phyloP scores from a whole-genome alignment of 78 protist species.

The Dictyostelium brefeldianum region DNA sequence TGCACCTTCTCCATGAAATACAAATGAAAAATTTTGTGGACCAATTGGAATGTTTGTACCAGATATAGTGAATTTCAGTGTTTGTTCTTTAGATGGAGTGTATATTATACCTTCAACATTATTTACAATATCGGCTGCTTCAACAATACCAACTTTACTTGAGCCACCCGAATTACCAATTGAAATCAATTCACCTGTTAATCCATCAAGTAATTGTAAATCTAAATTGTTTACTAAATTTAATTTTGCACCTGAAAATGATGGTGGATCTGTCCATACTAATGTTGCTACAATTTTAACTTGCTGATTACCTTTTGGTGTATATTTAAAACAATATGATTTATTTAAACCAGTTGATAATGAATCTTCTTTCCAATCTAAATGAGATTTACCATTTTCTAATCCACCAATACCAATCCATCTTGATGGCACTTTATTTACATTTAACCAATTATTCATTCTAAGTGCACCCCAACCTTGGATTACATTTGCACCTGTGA shows the following conservation, averaged over 20 bases:
- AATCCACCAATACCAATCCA: slow-evolving; percentile 49
- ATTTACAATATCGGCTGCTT: slow-evolving; percentile 43
- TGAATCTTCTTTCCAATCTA: slow-evolving; percentile 15
- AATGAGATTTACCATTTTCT: neutral
- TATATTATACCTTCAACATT: slow-evolving; percentile 84
- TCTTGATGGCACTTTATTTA: neutral
- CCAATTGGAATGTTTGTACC: slow-evolving; percentile 45
- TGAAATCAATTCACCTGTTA: neutral
- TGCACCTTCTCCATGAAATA: slow-evolving; percentile 28
- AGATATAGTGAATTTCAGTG: slow-evolving; percentile 11
- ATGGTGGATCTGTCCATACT: slow-evolving; percentile 92
- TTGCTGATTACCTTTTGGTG: neutral
- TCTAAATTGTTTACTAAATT: slow-evolving; percentile 90
- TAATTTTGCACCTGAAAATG: slow-evolving; percentile 25
- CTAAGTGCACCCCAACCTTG: slow-evolving; percentile 81
- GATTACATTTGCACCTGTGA: slow-evolving; percentile 26
- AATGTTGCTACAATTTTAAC: slow-evolving; percentile 76
- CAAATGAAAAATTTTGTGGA: slow-evolving; percentile 59
- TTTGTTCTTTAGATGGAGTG: neutral
- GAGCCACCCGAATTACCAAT: neutral
- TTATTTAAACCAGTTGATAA: neutral
- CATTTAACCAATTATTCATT: slow-evolving; percentile 21
- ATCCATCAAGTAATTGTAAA: neutral
- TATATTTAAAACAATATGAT: slow-evolving; percentile 33
- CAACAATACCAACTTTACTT: neutral